Conservation (phyloP, 495 filamentous ascomycete genomes). For the Elaphomyces granulatus region DNA sequence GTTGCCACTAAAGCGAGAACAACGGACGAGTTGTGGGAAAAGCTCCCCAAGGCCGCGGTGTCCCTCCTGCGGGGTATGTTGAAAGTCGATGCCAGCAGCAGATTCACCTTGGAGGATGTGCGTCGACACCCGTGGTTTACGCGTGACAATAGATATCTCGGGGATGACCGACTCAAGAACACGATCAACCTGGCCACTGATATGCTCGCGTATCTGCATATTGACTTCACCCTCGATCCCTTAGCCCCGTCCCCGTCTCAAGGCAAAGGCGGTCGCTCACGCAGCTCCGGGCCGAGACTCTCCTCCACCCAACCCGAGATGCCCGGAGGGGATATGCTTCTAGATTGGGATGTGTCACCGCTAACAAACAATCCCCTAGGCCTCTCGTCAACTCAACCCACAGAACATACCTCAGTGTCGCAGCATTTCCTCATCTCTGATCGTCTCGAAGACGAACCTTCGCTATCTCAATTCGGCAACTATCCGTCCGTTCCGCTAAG, state of each 20-base stretch:
- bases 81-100: constrained; percentile 54
- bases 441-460: constrained; percentile 70
- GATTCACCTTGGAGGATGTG: constrained; percentile 82
- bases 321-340: constrained; percentile 47
- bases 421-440: constrained; percentile 33
- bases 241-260: constrained; percentile 22
- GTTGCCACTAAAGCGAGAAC: constrained; percentile 62
- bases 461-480: constrained; percentile 81
- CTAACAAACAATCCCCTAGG: constrained; percentile 20
- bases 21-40: constrained; percentile 73
- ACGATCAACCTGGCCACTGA: constrained; percentile 72
- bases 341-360: constrained; percentile 63
- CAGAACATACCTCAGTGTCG: constrained; percentile 14
- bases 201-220: constrained; percentile 86
- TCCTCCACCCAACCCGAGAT: constrained; percentile 74
- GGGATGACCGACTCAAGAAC: constrained; percentile 64
- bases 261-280: constrained; percentile 28
- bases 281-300: constrained; percentile 33
- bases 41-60: constrained; percentile 58
- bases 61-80: constrained; percentile 94
- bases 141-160: constrained; percentile 59
- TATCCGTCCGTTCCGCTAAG: constrained; percentile 65
- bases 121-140: constrained; percentile 94
- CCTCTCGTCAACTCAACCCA: constrained; percentile 40
- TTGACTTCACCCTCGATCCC: constrained; percentile 68